Evolutionary conservation across 495 filamentous ascomycete species (phyloP).

Genomic region (Penicillium subrubescens): DNA sequence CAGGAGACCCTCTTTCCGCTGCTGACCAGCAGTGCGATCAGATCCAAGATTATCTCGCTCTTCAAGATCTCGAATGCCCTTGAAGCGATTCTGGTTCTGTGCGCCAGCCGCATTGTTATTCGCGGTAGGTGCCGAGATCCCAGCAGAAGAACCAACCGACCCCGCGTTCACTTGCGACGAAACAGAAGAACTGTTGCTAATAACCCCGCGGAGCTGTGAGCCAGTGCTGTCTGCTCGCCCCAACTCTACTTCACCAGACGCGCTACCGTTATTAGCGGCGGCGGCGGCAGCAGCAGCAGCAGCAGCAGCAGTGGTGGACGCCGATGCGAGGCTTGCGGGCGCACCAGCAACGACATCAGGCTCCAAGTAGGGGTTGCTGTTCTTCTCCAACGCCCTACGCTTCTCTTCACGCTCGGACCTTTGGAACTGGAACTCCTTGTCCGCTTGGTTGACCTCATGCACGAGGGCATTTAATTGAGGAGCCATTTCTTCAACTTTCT

Average conservation of each 20-base stretch:
- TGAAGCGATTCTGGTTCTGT: conserved; percentile 69
- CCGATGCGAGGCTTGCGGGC: conserved; percentile 24
- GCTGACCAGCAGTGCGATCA: conserved; percentile 50
- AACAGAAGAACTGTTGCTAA: conserved; percentile 50
- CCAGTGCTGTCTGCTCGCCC: conserved; percentile 72
- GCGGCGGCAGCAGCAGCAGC: not conserved
- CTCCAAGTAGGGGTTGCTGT: conserved; percentile 77
- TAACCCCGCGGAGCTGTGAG: conserved; percentile 59
- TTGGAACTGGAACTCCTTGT: conserved; percentile 94
- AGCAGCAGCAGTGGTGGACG: conserved; percentile 15
- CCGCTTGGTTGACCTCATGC: conserved; percentile 83
- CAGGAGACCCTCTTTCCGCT: conserved; percentile 87
- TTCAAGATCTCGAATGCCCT: conserved; percentile 85
- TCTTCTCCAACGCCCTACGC: conserved; percentile 84
- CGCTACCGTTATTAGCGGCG: conserved; percentile 39
- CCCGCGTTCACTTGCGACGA: conserved; percentile 48
- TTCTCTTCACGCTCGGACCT: conserved; percentile 93
- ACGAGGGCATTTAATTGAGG: conserved; percentile 93
- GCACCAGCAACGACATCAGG: conserved; percentile 55
- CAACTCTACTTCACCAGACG: conserved; percentile 63
- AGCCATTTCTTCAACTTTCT: conserved; percentile 83
- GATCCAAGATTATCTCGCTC: conserved; percentile 64
- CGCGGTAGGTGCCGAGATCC: conserved; percentile 32
- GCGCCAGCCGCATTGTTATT: conserved; percentile 38
- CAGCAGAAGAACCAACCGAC: conserved; percentile 33